phyloP scores from a whole-genome alignment of 371 early-diverging fungal genomes.

The Mucor lusitanicus region DNA sequence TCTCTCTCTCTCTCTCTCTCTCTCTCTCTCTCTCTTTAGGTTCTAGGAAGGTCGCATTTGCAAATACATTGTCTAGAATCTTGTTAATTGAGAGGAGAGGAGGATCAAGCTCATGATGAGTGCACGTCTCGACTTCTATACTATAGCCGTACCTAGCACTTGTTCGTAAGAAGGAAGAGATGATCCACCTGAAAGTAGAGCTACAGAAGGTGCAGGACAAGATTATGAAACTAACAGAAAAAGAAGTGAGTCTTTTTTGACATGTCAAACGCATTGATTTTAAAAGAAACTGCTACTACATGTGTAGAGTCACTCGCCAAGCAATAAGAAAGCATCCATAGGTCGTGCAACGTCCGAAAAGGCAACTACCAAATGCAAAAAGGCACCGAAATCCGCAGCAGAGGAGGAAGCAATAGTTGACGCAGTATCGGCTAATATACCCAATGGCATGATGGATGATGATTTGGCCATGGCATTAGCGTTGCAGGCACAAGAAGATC shows the following conservation, averaged over 20 bases:
- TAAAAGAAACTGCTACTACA: not conserved
- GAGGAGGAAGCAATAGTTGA: not conserved
- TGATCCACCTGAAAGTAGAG: not conserved
- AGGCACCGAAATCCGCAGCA: constrained; percentile 1
- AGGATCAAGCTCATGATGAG: not conserved
- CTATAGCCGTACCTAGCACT: not conserved
- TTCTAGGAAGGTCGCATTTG: not conserved
- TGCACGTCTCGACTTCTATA: not conserved
- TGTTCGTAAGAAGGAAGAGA: not conserved
- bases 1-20: not conserved
- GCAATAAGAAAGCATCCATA: not conserved
- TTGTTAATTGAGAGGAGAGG: not conserved
- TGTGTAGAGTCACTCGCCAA: not conserved
- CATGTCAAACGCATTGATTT: not conserved
- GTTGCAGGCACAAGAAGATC: constrained; percentile 32
- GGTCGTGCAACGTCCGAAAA: not conserved
- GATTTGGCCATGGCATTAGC: constrained; percentile 29
- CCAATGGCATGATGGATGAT: constrained; percentile 1
- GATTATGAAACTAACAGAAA: not conserved
- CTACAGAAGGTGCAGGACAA: not conserved
- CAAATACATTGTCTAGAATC: not conserved
- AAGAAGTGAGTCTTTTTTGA: not conserved
- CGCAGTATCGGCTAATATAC: not conserved
- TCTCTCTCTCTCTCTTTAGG: not conserved
- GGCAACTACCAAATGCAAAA: constrained; percentile 1